Evolutionary conservation across 257 asterid genomes (phyloP).

Genomic region (Jacaranda mimosifolia): DNA sequence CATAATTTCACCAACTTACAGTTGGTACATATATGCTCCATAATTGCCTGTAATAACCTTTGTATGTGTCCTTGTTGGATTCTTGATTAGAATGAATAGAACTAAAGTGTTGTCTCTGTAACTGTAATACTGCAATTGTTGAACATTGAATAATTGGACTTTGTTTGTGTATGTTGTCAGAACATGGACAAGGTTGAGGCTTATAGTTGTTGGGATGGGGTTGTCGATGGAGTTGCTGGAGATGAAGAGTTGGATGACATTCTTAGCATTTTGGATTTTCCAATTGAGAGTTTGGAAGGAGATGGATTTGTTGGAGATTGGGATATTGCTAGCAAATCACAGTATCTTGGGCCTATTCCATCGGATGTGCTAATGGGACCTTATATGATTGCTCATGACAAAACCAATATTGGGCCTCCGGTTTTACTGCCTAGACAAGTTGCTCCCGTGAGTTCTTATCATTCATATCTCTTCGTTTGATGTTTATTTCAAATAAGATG

Average conservation of each 20-base stretch:
- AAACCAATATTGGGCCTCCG: conserved; percentile 16
- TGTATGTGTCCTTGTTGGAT: conserved; percentile 1
- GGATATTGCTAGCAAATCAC: conserved; percentile 56
- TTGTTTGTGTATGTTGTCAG: background rate
- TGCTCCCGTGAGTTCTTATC: conserved; percentile 40
- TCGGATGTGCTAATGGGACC: conserved; percentile 47
- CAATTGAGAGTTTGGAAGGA: conserved; percentile 66
- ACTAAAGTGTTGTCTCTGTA: background rate
- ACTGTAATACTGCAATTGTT: background rate
- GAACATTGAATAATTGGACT: background rate
- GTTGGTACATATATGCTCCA: background rate
- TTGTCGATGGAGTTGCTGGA: conserved; percentile 37
- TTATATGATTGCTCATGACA: conserved; percentile 37
- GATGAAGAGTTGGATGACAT: conserved; percentile 55
- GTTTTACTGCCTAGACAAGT: conserved; percentile 18
- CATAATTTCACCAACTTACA: background rate
- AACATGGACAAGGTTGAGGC: conserved; percentile 51
- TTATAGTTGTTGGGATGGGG: conserved; percentile 42
- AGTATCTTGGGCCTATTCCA: conserved; percentile 74
- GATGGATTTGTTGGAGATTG: conserved; percentile 60
- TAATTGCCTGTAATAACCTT: background rate
- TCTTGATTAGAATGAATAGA: conserved; percentile 8
- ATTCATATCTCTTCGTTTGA: no score
- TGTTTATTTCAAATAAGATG: no score
- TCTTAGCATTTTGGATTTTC: conserved; percentile 62